Evolutionary conservation across 495 filamentous ascomycete genomes (phyloP).

Genomic region (Articulospora tetracladia): DNA sequence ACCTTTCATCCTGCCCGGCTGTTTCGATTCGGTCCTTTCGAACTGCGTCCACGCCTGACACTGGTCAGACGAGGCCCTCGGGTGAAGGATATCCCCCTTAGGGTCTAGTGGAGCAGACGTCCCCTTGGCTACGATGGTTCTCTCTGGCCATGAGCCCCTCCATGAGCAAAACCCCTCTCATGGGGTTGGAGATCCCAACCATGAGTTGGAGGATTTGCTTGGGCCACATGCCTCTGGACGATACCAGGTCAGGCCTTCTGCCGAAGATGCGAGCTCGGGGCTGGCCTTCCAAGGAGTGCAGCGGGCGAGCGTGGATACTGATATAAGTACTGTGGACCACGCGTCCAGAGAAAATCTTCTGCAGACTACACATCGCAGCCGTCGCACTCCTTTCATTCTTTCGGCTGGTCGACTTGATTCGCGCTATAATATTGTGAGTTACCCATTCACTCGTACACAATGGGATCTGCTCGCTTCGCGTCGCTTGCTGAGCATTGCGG

Average conservation of each 20-base stretch:
- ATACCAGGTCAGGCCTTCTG: conserved; percentile 13
- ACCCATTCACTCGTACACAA: background rate
- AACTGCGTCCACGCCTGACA: conserved; percentile 10
- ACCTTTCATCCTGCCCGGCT: background rate
- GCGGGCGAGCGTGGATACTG: background rate
- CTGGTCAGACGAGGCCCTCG: conserved; percentile 11
- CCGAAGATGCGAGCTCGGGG: conserved; percentile 6
- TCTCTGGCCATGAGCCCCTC: conserved; percentile 11
- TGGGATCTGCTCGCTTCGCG: background rate
- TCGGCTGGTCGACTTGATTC: background rate
- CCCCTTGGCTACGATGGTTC: conserved; percentile 17
- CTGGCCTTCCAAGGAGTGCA: background rate
- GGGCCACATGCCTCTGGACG: conserved; percentile 16
- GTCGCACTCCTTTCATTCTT: conserved; percentile 3
- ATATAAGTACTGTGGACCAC: conserved; percentile 15
- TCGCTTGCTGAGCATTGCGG: background rate
- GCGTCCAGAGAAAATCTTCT: background rate
- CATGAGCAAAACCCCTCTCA: background rate
- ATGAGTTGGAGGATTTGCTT: conserved; percentile 19
- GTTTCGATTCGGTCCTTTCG: conserved; percentile 19
- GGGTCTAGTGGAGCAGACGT: conserved; percentile 7
- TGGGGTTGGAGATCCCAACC: conserved; percentile 4
- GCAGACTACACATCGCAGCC: conserved; percentile 1
- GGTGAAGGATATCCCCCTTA: background rate
- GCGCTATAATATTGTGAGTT: conserved; percentile 3